Percentiles rank a stretch among this genome's conserved stretches.
These are phyloP conservation scores for Nannochloropsis salina DNA, from an alignment of 108 stramenopile genomes.

Conservation along the genomic window DNA sequence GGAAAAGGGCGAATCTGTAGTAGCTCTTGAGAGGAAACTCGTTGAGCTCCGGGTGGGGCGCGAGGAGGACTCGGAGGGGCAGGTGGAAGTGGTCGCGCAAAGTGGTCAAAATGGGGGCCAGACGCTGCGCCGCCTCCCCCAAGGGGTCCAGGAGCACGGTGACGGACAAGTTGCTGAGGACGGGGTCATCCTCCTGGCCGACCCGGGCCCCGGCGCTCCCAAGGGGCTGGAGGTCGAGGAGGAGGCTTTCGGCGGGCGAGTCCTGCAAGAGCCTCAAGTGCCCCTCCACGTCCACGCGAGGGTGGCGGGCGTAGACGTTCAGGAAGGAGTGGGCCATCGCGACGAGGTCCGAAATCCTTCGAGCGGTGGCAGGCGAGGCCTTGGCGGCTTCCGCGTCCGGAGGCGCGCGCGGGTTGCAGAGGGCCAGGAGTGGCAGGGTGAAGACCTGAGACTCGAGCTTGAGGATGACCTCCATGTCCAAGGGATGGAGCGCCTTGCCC, in stretches of 20 bases:
- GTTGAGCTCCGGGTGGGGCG: conserved; percentile 60
- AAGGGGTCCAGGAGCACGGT: conserved; percentile 76
- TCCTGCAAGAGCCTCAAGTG: neutral
- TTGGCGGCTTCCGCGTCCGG: neutral
- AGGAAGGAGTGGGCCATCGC: neutral
- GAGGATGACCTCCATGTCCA: neutral
- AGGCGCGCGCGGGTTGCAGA: neutral
- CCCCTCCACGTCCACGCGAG: neutral
- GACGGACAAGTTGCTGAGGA: conserved; percentile 46
- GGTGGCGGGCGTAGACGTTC: neutral
- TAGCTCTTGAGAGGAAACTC: conserved; percentile 78
- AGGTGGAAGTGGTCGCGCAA: conserved; percentile 71
- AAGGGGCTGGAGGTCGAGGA: conserved; percentile 5
- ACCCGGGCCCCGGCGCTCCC: neutral
- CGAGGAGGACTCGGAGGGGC: conserved; percentile 61
- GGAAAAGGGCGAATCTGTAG: conserved; percentile 83
- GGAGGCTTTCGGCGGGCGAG: conserved; percentile 8
- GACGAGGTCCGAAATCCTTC: neutral
- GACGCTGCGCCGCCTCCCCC: conserved; percentile 74
- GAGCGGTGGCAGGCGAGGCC: neutral
- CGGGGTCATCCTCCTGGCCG: neutral
- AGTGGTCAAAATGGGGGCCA: conserved; percentile 65
- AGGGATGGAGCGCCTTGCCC: conserved; percentile 3
- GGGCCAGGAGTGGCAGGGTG: neutral
- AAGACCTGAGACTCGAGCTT: neutral